Conservation (phyloP, 1,139 yeast genomes). For the Taphrina confusa region DNA sequence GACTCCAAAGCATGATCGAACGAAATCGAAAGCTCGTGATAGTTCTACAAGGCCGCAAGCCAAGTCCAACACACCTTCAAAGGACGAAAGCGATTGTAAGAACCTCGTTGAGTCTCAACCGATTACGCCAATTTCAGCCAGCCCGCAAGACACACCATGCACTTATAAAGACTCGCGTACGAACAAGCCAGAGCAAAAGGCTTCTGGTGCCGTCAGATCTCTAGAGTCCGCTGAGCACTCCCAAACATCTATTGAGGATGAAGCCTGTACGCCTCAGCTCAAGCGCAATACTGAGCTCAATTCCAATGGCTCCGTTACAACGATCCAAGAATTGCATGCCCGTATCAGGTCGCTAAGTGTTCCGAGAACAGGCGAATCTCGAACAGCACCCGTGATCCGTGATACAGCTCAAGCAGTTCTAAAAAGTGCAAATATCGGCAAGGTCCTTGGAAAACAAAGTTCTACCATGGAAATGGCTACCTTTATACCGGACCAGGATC, state of each 20-base stretch:
- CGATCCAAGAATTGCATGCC: conserved; percentile 8
- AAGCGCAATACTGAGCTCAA: background rate
- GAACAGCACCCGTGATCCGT: conserved; percentile 16
- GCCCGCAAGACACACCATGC: too few species aligned
- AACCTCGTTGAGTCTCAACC: background rate
- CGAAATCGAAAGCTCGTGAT: background rate
- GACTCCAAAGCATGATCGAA: background rate
- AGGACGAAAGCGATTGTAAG: background rate
- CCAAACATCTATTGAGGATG: too few species aligned
- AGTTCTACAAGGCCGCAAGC: background rate
- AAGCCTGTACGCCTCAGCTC: too few species aligned
- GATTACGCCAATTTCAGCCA: too few species aligned
- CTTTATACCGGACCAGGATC: conserved; percentile 47
- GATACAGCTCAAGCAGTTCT: conserved; percentile 29
- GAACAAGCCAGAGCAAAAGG: too few species aligned
- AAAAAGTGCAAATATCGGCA: conserved; percentile 2
- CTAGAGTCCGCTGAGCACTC: too few species aligned
- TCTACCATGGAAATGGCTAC: conserved; percentile 53
- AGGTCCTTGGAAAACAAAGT: background rate
- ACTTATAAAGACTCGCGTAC: too few species aligned
- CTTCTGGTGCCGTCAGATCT: too few species aligned
- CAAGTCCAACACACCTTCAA: background rate
- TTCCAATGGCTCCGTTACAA: background rate
- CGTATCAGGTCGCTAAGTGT: conserved; percentile 1
- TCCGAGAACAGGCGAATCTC: background rate